These are phyloP conservation scores for Wickerhamiella azymoides DNA, from an alignment of 805 yeast species.

Conservation along the genomic window DNA sequence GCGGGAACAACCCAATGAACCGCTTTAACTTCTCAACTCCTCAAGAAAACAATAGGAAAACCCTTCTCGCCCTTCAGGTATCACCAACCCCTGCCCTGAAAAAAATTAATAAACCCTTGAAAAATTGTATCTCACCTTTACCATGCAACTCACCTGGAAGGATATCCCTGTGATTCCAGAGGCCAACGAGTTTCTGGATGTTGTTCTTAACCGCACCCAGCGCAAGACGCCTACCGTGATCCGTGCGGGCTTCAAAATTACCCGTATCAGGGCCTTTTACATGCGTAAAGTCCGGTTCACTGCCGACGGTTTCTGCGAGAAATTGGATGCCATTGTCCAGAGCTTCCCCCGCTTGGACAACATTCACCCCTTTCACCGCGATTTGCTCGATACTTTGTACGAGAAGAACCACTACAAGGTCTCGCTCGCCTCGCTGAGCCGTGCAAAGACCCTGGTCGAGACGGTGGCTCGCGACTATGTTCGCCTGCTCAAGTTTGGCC, in stretches of 20 bases:
- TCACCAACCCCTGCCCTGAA: background rate
- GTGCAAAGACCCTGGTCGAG: conserved; percentile 87
- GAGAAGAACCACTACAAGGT: conserved; percentile 98
- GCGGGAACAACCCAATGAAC: too few relatives aligned
- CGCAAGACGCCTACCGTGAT: conserved; percentile 99
- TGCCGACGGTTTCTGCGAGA: conserved; percentile 90
- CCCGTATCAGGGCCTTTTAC: conserved; percentile 92
- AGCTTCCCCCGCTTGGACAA: conserved; percentile 96
- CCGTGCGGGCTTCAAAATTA: conserved; percentile 89
- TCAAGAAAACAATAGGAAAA: too few relatives aligned
- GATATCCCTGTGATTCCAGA: conserved; percentile 93
- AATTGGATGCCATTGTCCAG: conserved; percentile 66
- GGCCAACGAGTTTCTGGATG: conserved; percentile 86
- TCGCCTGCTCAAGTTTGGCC: conserved; percentile 90
- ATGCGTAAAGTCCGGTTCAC: conserved; percentile 97
- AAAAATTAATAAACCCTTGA: background rate
- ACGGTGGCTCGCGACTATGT: conserved; percentile 93
- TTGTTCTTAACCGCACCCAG: conserved; percentile 93
- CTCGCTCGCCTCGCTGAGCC: conserved; percentile 83
- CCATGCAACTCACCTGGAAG: conserved; percentile 97
- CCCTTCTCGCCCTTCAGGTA: too few relatives aligned
- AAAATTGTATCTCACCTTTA: background rate
- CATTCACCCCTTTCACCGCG: conserved; percentile 97
- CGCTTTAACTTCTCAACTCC: too few relatives aligned
- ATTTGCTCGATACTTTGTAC: conserved; percentile 91